A percentile compares a stretch with the other conserved stretches of the same genome.
phyloP scores from a whole-genome alignment of 169 alveolate genomes.

The Cyclospora cayetanensis region DNA sequence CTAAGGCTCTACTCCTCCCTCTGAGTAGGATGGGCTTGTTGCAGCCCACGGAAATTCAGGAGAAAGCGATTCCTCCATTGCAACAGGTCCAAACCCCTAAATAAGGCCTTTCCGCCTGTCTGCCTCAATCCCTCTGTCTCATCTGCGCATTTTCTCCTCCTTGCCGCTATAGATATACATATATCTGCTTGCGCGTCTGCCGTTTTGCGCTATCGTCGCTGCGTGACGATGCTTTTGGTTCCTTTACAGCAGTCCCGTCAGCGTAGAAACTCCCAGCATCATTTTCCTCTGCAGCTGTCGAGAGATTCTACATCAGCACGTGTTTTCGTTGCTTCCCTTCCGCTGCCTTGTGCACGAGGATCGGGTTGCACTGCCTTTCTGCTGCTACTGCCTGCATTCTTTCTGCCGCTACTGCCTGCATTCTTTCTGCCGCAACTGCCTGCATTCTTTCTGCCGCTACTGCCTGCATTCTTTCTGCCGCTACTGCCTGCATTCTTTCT shows the following conservation, averaged over 20 bases:
- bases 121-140: neutral
- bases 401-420: too few relatives aligned
- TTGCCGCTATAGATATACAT: neutral
- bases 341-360: too few relatives aligned
- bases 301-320: too few relatives aligned
- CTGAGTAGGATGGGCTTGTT: neutral
- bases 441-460: neutral
- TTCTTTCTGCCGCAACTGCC: too few relatives aligned
- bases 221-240: too few relatives aligned
- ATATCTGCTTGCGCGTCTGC: neutral
- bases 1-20: neutral
- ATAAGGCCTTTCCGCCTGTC: neutral
- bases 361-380: too few relatives aligned
- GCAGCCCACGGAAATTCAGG: conserved; percentile 50
- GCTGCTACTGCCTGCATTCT: too few relatives aligned
- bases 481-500: neutral
- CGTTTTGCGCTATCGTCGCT: too few relatives aligned
- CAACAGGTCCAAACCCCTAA: neutral
- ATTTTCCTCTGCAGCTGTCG: too few relatives aligned
- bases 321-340: too few relatives aligned
- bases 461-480: neutral
- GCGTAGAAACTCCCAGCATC: too few relatives aligned
- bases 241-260: too few relatives aligned
- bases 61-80: conserved; percentile 44
- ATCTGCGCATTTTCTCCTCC: neutral